Conservation (phyloP, 495 filamentous ascomycete genomes). For the Podospora australis region DNA sequence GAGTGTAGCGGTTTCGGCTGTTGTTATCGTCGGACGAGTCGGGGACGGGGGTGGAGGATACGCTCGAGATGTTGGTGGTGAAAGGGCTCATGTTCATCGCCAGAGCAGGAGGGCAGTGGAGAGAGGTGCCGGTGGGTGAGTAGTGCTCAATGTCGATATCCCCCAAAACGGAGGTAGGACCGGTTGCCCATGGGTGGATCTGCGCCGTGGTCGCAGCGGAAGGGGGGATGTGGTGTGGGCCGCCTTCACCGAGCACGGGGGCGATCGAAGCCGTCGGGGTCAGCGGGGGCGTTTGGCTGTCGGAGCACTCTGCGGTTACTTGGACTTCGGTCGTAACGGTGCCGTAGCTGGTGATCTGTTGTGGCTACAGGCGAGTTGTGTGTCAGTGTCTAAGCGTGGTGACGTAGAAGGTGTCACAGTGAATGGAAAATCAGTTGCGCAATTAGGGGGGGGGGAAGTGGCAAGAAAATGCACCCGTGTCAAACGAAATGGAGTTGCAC, state of each 20-base stretch:
- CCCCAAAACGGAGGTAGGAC: constrained; percentile 9
- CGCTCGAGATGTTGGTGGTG: constrained; percentile 19
- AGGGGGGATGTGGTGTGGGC: constrained; percentile 5
- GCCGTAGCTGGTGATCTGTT: constrained; percentile 19
- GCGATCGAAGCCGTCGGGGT: constrained; percentile 13
- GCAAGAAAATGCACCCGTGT: too few species aligned
- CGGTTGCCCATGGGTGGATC: constrained; percentile 7
- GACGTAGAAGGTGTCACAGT: not conserved
- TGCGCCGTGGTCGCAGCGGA: constrained; percentile 6
- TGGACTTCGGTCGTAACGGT: constrained; percentile 34
- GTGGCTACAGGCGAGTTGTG: not conserved
- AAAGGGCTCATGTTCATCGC: constrained; percentile 10
- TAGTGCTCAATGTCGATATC: too few species aligned
- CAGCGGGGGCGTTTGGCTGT: constrained; percentile 9
- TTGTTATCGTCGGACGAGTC: constrained; percentile 7
- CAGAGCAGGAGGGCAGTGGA: constrained; percentile 1
- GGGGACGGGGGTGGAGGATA: constrained; percentile 6
- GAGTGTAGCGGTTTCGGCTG: not conserved
- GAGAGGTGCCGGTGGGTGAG: not conserved
- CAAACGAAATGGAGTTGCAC: too few species aligned
- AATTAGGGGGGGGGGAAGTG: not conserved
- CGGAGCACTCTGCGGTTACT: constrained; percentile 21
- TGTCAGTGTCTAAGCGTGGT: not conserved
- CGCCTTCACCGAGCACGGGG: constrained; percentile 6
- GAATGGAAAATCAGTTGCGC: too few species aligned